phyloP scores from a whole-genome alignment of 2,329 filamentous ascomycete genomes.

The Rasamsonia emersonii region DNA sequence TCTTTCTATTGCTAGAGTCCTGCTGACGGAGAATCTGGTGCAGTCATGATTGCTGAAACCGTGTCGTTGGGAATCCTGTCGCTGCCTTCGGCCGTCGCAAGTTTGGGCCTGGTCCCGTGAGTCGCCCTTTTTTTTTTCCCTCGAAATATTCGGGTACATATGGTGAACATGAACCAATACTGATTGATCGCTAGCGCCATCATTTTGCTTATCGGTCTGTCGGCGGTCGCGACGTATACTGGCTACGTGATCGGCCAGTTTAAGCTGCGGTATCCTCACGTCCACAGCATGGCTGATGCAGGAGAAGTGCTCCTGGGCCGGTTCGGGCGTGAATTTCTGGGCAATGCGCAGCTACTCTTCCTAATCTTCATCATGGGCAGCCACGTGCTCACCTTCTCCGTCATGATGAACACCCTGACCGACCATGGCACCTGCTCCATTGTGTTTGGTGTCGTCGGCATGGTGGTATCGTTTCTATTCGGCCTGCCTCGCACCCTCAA shows the following conservation, averaged over 20 bases:
- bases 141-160: conserved; percentile 1
- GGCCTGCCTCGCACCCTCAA: conserved; percentile 55
- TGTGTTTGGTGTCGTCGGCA: conserved; percentile 52
- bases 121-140: conserved; percentile 13
- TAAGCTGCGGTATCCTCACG: conserved; percentile 47
- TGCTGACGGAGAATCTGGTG: conserved; percentile 4
- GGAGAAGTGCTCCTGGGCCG: conserved; percentile 54
- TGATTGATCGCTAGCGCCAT: conserved; percentile 30
- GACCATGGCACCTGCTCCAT: conserved; percentile 55
- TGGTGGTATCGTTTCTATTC: conserved; percentile 50
- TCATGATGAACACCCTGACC: conserved; percentile 59
- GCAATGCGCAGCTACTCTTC: conserved; percentile 53
- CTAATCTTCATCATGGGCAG: conserved; percentile 62
- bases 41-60: conserved; percentile 52
- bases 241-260: conserved; percentile 54
- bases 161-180: conserved; percentile 3
- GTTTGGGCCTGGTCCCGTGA: conserved; percentile 45
- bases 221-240: conserved; percentile 51
- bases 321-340: conserved; percentile 54
- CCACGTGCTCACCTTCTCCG: conserved; percentile 62
- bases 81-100: conserved; percentile 45
- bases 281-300: conserved; percentile 61
- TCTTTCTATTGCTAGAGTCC: not conserved
- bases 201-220: conserved; percentile 46
- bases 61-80: conserved; percentile 50